Percentiles rank a stretch among this genome's conserved stretches.
phyloP scores from a whole-genome alignment of 2,329 filamentous ascomycete species.

The Fusarium odoratissimum region DNA sequence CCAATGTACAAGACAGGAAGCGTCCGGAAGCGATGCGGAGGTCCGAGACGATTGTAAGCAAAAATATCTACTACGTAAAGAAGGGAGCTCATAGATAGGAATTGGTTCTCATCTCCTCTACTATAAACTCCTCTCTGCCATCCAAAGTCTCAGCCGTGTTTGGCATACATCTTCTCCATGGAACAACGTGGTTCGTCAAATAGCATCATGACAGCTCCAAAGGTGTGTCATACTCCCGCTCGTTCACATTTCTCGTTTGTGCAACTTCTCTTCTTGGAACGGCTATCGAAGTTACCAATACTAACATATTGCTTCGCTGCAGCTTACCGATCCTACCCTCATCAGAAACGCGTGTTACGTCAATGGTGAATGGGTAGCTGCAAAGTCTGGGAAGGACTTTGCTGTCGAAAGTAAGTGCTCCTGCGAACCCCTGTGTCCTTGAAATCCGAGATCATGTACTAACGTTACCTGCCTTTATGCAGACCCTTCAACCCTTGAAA shows the following conservation, averaged over 20 bases:
- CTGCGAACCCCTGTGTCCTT: constrained; percentile 5
- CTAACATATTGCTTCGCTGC: constrained; percentile 22
- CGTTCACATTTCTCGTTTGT: constrained; percentile 1
- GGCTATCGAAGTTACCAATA: constrained; percentile 12
- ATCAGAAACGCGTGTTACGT: constrained; percentile 78
- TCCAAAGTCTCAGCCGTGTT: constrained; percentile 9
- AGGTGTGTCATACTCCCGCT: constrained; percentile 33
- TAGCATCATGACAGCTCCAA: constrained; percentile 35
- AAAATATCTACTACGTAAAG: constrained; percentile 2
- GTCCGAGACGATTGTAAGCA: constrained; percentile 20
- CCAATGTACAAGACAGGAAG: constrained; percentile 16
- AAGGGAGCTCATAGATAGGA: constrained; percentile 16
- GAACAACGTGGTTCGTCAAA: constrained; percentile 4
- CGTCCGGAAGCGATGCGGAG: constrained; percentile 26
- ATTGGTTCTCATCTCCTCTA: background rate
- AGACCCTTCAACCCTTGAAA: constrained; percentile 78
- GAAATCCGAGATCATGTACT: constrained; percentile 8
- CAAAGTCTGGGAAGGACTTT: constrained; percentile 79
- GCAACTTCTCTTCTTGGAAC: constrained; percentile 7
- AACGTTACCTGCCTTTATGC: constrained; percentile 17
- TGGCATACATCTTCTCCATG: constrained; percentile 5
- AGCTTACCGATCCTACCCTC: constrained; percentile 73
- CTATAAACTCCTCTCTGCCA: constrained; percentile 13
- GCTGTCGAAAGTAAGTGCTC: constrained; percentile 68
- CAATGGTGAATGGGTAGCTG: constrained; percentile 81